These are phyloP conservation scores for Graphium sp. DNA, from an alignment of 2,329 filamentous ascomycete species.

Conservation along the genomic window DNA sequence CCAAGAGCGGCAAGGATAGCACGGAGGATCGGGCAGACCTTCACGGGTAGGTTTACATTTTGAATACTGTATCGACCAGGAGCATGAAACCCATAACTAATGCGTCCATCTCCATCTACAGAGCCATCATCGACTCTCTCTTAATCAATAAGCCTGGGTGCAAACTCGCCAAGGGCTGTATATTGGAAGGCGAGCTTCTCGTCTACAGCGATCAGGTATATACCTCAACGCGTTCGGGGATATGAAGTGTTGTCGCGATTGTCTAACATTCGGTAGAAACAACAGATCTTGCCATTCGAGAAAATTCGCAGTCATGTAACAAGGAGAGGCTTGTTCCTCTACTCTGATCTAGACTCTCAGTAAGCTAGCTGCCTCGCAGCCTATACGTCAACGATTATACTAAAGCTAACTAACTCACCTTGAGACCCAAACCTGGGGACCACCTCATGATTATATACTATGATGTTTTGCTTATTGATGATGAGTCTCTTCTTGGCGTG, in stretches of 20 bases:
- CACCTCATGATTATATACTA: conserved; percentile 47
- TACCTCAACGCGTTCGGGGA: background rate
- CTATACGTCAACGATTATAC: too few species aligned
- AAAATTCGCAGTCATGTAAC: conserved; percentile 68
- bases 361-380: conserved; percentile 16
- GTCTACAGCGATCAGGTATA: conserved; percentile 51
- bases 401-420: conserved; percentile 7
- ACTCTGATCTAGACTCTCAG: conserved; percentile 52
- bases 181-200: conserved; percentile 70
- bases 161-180: conserved; percentile 46
- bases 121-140: conserved; percentile 46
- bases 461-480: conserved; percentile 36
- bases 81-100: background rate
- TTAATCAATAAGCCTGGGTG: conserved; percentile 41
- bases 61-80: background rate
- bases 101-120: conserved; percentile 9
- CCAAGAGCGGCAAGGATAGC: conserved; percentile 83
- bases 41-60: conserved; percentile 24
- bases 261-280: conserved; percentile 21
- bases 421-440: conserved; percentile 29
- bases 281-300: conserved; percentile 57
- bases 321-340: conserved; percentile 53
- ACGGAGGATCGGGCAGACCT: conserved; percentile 51
- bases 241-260: background rate
- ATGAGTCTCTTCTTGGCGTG: conserved; percentile 28